Percentiles rank a stretch among this genome's conserved stretches.
These are phyloP conservation scores for Setomelanomma holmii DNA, from an alignment of 2,329 filamentous ascomycete species.

Conservation along the genomic window DNA sequence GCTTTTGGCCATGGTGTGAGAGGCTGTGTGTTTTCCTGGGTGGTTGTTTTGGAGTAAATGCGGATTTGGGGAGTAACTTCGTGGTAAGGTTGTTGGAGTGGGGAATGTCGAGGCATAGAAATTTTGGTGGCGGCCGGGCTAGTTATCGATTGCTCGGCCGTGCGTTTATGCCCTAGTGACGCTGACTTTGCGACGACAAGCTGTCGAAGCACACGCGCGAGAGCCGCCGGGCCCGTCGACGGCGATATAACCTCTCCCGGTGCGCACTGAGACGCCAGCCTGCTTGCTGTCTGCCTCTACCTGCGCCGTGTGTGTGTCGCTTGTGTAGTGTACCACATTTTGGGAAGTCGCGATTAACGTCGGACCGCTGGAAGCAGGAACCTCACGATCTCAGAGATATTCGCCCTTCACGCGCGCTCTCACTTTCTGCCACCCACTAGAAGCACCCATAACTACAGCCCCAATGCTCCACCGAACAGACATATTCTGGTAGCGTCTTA, in stretches of 20 bases:
- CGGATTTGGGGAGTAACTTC: neutral
- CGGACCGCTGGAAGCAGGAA: conserved; percentile 13
- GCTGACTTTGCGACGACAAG: conserved; percentile 32
- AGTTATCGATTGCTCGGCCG: conserved; percentile 7
- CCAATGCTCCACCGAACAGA: conserved; percentile 10
- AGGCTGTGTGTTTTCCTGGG: conserved; percentile 12
- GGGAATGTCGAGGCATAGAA: conserved; percentile 15
- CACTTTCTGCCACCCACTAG: conserved; percentile 14
- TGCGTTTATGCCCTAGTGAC: conserved; percentile 29
- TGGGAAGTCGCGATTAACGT: conserved; percentile 27
- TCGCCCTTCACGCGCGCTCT: conserved; percentile 17
- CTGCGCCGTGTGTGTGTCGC: neutral
- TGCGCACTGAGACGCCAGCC: conserved; percentile 2
- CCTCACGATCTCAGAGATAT: conserved; percentile 5
- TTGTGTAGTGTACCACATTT: neutral
- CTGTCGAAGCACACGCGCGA: conserved; percentile 29
- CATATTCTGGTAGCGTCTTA: conserved; percentile 21
- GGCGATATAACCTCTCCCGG: conserved; percentile 9
- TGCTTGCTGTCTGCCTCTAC: conserved; percentile 1
- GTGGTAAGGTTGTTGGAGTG: neutral
- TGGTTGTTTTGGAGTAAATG: conserved; percentile 5
- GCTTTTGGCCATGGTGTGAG: conserved; percentile 80
- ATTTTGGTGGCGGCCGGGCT: conserved; percentile 32
- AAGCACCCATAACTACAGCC: conserved; percentile 1
- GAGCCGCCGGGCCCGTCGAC: conserved; percentile 31